Percentiles rank a stretch among this genome's conserved stretches.
These are phyloP conservation scores for Phytophthora idaei DNA, from an alignment of 352 stramenopile species.

Conservation along the genomic window DNA sequence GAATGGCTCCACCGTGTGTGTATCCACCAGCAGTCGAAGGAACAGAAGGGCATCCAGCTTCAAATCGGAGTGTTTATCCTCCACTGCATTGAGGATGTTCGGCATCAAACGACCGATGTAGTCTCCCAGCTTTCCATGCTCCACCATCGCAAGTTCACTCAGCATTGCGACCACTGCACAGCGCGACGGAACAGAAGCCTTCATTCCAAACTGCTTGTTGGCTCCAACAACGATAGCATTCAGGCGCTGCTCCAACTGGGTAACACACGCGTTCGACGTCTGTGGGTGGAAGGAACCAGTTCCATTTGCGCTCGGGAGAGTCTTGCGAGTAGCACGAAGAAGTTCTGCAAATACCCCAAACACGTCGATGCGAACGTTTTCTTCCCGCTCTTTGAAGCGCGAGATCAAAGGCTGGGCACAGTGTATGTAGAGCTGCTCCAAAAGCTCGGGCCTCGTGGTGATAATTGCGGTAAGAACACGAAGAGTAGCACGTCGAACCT, in stretches of 20 bases:
- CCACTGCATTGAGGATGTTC: conserved; percentile 86
- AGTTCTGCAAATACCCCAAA: conserved; percentile 95
- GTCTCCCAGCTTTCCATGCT: conserved; percentile 72
- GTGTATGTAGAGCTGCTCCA: conserved; percentile 86
- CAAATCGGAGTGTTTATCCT: conserved; percentile 93
- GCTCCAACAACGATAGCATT: conserved; percentile 75
- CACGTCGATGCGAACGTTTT: conserved; percentile 98
- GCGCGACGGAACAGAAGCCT: conserved; percentile 75
- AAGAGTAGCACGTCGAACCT: conserved; percentile 93
- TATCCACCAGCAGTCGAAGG: conserved; percentile 93
- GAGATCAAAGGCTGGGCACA: conserved; percentile 86
- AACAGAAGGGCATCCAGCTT: conserved; percentile 96
- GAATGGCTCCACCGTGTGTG: conserved; percentile 85
- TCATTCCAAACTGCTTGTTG: conserved; percentile 85
- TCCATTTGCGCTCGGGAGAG: conserved; percentile 43
- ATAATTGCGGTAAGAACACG: conserved; percentile 94
- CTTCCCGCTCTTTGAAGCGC: conserved; percentile 97
- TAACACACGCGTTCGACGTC: conserved; percentile 50
- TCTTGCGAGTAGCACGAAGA: conserved; percentile 77
- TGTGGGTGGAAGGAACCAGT: conserved; percentile 28
- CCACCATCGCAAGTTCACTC: conserved; percentile 81
- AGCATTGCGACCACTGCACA: conserved; percentile 88
- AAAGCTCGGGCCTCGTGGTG: conserved; percentile 82
- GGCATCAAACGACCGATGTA: conserved; percentile 80
- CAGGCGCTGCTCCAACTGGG: conserved; percentile 61